phyloP scores from a whole-genome alignment of 2,329 filamentous ascomycete species.

The Pseudocercospora vitis region DNA sequence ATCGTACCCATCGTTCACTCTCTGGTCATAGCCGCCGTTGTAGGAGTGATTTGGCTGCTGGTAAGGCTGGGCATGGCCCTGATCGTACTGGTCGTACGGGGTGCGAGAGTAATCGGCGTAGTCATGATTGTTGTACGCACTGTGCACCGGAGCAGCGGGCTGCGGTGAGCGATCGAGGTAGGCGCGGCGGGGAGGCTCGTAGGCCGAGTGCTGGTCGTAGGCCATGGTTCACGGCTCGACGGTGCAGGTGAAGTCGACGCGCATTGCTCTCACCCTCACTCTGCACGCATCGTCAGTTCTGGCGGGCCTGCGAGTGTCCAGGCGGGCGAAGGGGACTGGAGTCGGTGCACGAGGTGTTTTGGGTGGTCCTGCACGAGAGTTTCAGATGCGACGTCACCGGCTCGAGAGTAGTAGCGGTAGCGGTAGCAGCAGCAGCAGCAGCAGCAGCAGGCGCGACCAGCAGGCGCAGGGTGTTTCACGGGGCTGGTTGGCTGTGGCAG shows the following conservation, averaged over 20 bases:
- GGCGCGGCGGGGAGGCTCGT: slow-evolving; percentile 27
- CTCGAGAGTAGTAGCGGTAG: too few species aligned
- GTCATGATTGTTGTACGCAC: slow-evolving; percentile 15
- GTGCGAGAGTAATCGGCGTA: slow-evolving; percentile 22
- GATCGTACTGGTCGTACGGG: slow-evolving; percentile 26
- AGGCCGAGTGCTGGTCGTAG: slow-evolving; percentile 29
- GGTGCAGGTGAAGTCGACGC: background rate
- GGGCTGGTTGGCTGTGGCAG: too few species aligned
- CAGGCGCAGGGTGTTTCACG: too few species aligned
- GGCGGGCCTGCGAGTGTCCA: too few species aligned
- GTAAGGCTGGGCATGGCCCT: slow-evolving; percentile 19
- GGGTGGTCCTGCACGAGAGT: too few species aligned
- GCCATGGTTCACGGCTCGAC: slow-evolving; percentile 23
- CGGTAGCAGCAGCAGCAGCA: too few species aligned
- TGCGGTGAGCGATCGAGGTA: slow-evolving; percentile 22
- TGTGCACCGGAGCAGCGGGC: slow-evolving; percentile 19
- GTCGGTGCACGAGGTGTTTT: too few species aligned
- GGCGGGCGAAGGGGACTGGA: too few species aligned
- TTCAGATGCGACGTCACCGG: too few species aligned
- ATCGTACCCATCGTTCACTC: slow-evolving; percentile 14
- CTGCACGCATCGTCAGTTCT: background rate
- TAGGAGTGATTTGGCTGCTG: slow-evolving; percentile 18
- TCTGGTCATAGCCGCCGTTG: slow-evolving; percentile 16
- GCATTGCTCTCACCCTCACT: background rate
- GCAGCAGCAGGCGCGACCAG: too few species aligned